Percentiles rank a stretch among this genome's conserved stretches.
Conservation (phyloP, 768 basidiomycete species). For the Mycena maculata region DNA sequence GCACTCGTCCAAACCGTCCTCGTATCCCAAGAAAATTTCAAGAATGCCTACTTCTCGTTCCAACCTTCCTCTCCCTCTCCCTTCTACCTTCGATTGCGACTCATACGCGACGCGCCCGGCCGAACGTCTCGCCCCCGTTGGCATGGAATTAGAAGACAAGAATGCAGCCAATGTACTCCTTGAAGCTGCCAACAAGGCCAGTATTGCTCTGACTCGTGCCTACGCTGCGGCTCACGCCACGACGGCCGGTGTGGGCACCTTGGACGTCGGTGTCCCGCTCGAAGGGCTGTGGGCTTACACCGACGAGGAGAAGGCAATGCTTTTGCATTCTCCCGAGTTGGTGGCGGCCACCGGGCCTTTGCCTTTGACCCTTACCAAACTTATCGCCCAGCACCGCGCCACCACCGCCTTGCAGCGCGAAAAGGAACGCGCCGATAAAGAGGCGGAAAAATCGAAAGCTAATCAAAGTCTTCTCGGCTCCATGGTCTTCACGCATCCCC, state of each 20-base stretch:
- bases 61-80: not conserved
- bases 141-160: not conserved
- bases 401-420: not conserved
- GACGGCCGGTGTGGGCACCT: not conserved
- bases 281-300: not conserved
- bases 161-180: not conserved
- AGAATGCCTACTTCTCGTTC: not conserved
- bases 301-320: not conserved
- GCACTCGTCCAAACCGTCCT: no score
- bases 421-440: conserved; percentile 2
- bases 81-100: not conserved
- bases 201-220: not conserved
- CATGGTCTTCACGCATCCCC: not conserved
- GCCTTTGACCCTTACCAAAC: not conserved
- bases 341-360: not conserved
- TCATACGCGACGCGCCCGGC: not conserved
- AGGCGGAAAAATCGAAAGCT: not conserved
- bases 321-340: not conserved
- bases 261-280: not conserved
- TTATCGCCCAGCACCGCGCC: not conserved
- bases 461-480: not conserved
- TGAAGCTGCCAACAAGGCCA: not conserved
- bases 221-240: not conserved
- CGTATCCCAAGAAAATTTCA: no score
- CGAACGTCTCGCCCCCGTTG: not conserved